These are phyloP conservation scores for Macrotyloma uniflorum DNA, from an alignment of 306 rosid species.

Conservation along the genomic window DNA sequence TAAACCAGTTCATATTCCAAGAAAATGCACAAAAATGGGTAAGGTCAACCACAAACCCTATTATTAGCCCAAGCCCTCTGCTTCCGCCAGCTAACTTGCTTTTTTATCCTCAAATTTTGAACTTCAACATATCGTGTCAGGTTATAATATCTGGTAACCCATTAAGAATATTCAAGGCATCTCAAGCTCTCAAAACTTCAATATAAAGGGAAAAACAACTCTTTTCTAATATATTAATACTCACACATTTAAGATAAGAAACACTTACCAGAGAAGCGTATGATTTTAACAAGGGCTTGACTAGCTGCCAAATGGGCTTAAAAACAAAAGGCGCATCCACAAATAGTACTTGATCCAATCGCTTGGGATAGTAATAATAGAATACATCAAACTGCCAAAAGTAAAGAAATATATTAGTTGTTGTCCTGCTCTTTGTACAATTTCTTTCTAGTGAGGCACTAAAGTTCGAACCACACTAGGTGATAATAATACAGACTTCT, in stretches of 20 bases:
- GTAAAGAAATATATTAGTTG: constrained; percentile 26
- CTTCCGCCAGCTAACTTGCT: not conserved
- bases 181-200: not conserved
- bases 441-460: constrained; percentile 18
- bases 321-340: constrained; percentile 91
- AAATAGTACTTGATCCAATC: constrained; percentile 79
- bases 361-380: constrained; percentile 84
- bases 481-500: constrained; percentile 5
- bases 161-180: not conserved
- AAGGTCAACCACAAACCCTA: not conserved
- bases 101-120: not conserved
- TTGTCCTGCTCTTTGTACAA: not conserved
- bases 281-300: constrained; percentile 79
- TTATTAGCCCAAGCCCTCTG: not conserved
- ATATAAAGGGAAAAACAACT: not conserved
- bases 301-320: constrained; percentile 85
- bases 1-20: not conserved
- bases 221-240: constrained; percentile 21
- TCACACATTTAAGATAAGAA: not conserved
- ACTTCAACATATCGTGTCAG: not conserved
- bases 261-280: constrained; percentile 82
- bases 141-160: not conserved
- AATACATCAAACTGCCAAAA: constrained; percentile 84
- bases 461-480: constrained; percentile 9
- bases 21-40: not conserved